A percentile compares a stretch with the other conserved stretches of the same genome.
phyloP scores from a whole-genome alignment of 1,284 basidiomycete genomes.

The Heterobasidion irregulare region DNA sequence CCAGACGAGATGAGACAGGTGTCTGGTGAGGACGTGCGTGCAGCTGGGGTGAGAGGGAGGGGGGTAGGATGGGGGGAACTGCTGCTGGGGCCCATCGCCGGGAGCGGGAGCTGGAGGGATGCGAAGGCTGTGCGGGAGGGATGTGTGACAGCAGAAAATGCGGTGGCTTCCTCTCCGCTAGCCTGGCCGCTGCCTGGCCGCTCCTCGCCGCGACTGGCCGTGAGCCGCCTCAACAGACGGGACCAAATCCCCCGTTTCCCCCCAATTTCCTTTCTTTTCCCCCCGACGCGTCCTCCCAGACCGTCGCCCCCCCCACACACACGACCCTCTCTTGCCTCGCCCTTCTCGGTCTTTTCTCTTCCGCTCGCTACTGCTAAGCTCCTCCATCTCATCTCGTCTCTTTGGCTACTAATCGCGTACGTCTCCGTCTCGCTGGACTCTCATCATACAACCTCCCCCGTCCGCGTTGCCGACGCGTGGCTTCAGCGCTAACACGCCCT shows the following conservation, averaged over 20 bases:
- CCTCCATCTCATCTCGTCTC: background rate
- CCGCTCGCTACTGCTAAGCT: background rate
- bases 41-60: background rate
- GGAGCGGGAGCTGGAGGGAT: background rate
- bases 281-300: constrained; percentile 4
- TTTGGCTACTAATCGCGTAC: constrained; percentile 2
- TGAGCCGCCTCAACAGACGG: background rate
- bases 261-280: constrained; percentile 1
- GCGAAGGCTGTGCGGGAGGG: background rate
- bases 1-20: too few species aligned
- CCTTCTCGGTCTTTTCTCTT: background rate
- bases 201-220: too few species aligned
- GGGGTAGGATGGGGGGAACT: too few species aligned
- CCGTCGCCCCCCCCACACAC: background rate
- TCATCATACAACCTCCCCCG: background rate
- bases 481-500: background rate
- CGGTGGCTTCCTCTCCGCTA: background rate
- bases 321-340: constrained; percentile 1
- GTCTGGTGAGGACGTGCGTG: too few species aligned
- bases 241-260: constrained; percentile 1
- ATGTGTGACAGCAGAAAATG: background rate
- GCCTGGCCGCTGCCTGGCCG: too few species aligned
- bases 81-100: background rate
- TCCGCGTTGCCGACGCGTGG: constrained; percentile 1
- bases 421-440: background rate